phyloP scores from a whole-genome alignment of 2,329 filamentous ascomycete species.

The Beauveria sp. region DNA sequence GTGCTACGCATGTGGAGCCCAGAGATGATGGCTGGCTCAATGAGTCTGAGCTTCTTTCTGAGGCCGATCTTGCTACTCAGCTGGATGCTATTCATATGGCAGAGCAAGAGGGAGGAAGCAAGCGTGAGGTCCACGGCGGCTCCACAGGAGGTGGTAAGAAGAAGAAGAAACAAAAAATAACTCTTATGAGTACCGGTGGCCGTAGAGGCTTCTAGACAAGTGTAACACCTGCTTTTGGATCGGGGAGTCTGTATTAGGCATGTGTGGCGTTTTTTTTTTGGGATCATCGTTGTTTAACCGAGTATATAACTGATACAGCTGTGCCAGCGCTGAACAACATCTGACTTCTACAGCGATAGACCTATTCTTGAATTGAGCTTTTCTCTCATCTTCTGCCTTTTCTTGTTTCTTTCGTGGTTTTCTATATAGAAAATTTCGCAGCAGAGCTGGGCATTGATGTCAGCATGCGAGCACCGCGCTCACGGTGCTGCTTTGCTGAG shows the following conservation, averaged over 20 bases:
- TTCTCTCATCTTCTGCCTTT: not conserved
- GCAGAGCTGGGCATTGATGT: too few relatives aligned
- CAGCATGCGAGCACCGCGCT: too few relatives aligned
- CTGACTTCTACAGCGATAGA: not conserved
- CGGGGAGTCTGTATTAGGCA: conserved; percentile 3
- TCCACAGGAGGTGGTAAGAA: conserved; percentile 42
- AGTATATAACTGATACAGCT: not conserved
- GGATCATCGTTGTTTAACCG: not conserved
- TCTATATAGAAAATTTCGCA: too few relatives aligned
- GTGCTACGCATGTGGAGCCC: conserved; percentile 24
- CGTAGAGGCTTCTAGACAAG: conserved; percentile 33
- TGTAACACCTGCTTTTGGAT: not conserved
- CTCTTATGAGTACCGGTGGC: conserved; percentile 61
- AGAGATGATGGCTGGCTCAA: conserved; percentile 78
- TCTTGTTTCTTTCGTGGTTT: not conserved
- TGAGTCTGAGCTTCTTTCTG: conserved; percentile 64
- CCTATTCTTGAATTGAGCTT: not conserved
- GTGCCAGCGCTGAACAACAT: not conserved
- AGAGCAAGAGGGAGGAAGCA: conserved; percentile 17
- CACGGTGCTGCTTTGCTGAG: not conserved
- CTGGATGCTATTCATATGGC: conserved; percentile 46
- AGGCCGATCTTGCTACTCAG: conserved; percentile 52
- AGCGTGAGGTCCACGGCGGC: conserved; percentile 9
- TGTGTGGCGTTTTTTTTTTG: conserved; percentile 6
- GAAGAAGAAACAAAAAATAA: conserved; percentile 68